Base-by-base conservation (phyloP, 305 asterid genomes). In the Withania somnifera region DNA sequence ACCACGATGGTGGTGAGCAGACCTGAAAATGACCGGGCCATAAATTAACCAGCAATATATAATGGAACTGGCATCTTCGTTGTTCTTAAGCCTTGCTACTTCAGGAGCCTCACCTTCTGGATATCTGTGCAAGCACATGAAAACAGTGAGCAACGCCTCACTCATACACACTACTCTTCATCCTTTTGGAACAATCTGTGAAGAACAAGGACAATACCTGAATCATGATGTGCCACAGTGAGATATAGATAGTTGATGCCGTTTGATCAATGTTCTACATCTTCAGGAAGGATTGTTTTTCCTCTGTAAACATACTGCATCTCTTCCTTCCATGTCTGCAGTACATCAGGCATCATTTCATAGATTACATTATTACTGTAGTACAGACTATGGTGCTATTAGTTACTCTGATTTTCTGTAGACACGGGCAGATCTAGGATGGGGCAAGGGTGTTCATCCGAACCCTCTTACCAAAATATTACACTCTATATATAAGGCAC, bases 271-370 rank as follows among this genome's bases (percentile, higher is more conserved):
- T 90, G 92, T 38, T 93, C 96, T n/a, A 95, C 88, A 40, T 92
- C 97, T 84, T 85, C 86, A 1, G 93, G 92, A 68, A 92, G 86
- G 87, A 82, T 84, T 45, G 91, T 90, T 77, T 87, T 93, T 85
- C 98, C 97, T 1, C 87, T 85, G 84, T 93, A 94, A 9, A 92
- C 95, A 34, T 89, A 93, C 85, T 87, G 96, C 95, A 95, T 89
- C 89, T 93, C 98, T 20, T 92, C 95, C 84, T 77, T 85, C 98
- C 97, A 95, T 54, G 98, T 93, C 98, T 95, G 92, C 80, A 84
- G 28, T 26, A 75, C 9, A 75, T 50, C 45, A 50, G 28, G 24
- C 15, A 7, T 24, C 42, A 9, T 69, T 51, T 38, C 24, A 57
- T 20, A n/a, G 14, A 50, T 47, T 78, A 81, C 71, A 71, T 67